phyloP scores from a whole-genome alignment of 1,139 yeast species.

The Suhomyces bribrorum region DNA sequence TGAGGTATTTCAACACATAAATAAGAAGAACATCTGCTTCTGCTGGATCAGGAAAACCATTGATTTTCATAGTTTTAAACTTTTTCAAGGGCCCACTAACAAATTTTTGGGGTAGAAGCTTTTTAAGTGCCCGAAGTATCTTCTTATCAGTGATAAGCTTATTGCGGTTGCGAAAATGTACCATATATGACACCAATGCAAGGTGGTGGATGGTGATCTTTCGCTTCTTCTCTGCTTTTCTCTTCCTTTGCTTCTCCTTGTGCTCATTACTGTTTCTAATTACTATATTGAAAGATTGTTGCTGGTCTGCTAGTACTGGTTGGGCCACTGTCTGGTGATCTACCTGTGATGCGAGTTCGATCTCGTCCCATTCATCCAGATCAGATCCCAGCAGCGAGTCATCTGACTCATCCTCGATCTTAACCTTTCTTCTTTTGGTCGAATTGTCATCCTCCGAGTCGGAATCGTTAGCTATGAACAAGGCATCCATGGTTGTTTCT shows the following conservation, averaged over 20 bases:
- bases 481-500: constrained; percentile 2
- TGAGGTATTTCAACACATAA: constrained; percentile 35
- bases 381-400: constrained; percentile 9
- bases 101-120: constrained; percentile 28
- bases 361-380: constrained; percentile 26
- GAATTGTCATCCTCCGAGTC: constrained; percentile 7
- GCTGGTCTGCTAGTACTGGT: neutral
- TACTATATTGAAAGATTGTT: constrained; percentile 5
- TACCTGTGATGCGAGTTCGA: constrained; percentile 13
- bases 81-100: constrained; percentile 20
- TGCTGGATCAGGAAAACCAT: neutral
- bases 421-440: constrained; percentile 7
- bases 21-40: constrained; percentile 28
- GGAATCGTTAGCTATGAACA: constrained; percentile 8
- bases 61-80: neutral
- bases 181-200: constrained; percentile 28
- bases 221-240: constrained; percentile 9
- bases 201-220: constrained; percentile 27
- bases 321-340: neutral
- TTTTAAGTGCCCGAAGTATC: constrained; percentile 28
- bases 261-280: constrained; percentile 5
- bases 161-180: constrained; percentile 29
- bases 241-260: constrained; percentile 1
- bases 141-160: constrained; percentile 21
- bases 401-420: constrained; percentile 4